A percentile compares a stretch with the other conserved stretches of the same genome.
These are phyloP conservation scores for Heterobasidion occidentale DNA, from an alignment of 1,284 basidiomycete species.

Conservation along the genomic window DNA sequence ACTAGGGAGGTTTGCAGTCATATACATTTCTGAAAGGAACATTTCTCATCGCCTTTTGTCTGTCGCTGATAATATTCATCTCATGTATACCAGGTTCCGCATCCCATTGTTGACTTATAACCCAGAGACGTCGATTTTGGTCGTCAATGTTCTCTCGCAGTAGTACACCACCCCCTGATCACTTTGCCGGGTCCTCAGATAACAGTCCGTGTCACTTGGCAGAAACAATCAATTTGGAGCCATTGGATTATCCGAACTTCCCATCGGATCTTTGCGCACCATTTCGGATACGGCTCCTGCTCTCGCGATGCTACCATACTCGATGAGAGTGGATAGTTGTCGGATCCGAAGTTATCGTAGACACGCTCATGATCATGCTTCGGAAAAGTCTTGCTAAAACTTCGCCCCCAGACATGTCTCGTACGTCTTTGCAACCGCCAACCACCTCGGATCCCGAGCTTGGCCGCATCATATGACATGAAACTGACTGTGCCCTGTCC, in stretches of 20 bases:
- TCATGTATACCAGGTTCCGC: not conserved
- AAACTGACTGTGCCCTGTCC: too few species aligned
- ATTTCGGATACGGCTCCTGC: not conserved
- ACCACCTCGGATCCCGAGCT: not conserved
- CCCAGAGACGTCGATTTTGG: too few species aligned
- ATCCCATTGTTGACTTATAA: not conserved
- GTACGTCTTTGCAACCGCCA: too few species aligned
- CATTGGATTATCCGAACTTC: too few species aligned
- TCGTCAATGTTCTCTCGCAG: too few species aligned
- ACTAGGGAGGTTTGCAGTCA: conserved; percentile 20
- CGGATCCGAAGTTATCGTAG: not conserved
- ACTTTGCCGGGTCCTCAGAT: too few species aligned
- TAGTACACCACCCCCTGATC: too few species aligned
- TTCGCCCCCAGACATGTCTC: conserved; percentile 3
- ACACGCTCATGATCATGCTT: conserved; percentile 3
- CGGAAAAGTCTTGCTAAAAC: conserved; percentile 15
- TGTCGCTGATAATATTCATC: not conserved
- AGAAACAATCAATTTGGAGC: too few species aligned
- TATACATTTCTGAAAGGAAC: not conserved
- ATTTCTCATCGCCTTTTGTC: not conserved
- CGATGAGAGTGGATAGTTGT: not conserved
- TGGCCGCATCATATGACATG: not conserved
- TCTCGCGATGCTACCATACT: not conserved
- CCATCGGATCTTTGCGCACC: too few species aligned
- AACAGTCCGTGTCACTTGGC: too few species aligned